These are phyloP conservation scores for Colletotrichum spinosum DNA, from an alignment of 2,329 filamentous ascomycete genomes.

Conservation along the genomic window DNA sequence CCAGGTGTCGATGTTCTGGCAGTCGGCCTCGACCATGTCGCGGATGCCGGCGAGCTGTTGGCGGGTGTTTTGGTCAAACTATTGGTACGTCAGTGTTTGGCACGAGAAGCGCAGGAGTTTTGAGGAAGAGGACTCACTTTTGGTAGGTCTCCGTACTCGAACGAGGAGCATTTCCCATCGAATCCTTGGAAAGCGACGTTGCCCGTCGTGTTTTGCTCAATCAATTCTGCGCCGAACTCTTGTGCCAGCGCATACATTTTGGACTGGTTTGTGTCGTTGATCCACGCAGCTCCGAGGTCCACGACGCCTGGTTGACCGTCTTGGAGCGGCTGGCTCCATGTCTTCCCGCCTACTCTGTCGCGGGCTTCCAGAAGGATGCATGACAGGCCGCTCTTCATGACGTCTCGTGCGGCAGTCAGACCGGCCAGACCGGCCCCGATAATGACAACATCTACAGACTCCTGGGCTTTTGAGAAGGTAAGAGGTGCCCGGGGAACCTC, in stretches of 20 bases:
- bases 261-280: slow-evolving; percentile 66
- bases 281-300: slow-evolving; percentile 70
- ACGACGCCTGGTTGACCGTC: slow-evolving; percentile 46
- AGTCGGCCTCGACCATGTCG: slow-evolving; percentile 45
- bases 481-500: slow-evolving; percentile 12
- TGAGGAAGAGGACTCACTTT: slow-evolving; percentile 26
- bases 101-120: neutral
- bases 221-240: slow-evolving; percentile 54
- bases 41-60: slow-evolving; percentile 36
- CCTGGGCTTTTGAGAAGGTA: slow-evolving; percentile 11
- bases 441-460: slow-evolving; percentile 47
- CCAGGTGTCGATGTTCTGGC: slow-evolving; percentile 42
- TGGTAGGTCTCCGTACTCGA: slow-evolving; percentile 38
- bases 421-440: slow-evolving; percentile 59
- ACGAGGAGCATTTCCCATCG: slow-evolving; percentile 44
- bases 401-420: slow-evolving; percentile 49
- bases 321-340: slow-evolving; percentile 50
- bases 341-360: slow-evolving; percentile 64
- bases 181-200: slow-evolving; percentile 54
- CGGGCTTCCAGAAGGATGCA: slow-evolving; percentile 61
- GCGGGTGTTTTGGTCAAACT: slow-evolving; percentile 28
- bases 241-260: slow-evolving; percentile 55
- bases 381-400: slow-evolving; percentile 51
- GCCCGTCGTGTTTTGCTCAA: slow-evolving; percentile 61
- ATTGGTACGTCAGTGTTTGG: neutral